These are phyloP conservation scores for Tephrocybe rancida DNA, from an alignment of 768 basidiomycete species.

Conservation along the genomic window DNA sequence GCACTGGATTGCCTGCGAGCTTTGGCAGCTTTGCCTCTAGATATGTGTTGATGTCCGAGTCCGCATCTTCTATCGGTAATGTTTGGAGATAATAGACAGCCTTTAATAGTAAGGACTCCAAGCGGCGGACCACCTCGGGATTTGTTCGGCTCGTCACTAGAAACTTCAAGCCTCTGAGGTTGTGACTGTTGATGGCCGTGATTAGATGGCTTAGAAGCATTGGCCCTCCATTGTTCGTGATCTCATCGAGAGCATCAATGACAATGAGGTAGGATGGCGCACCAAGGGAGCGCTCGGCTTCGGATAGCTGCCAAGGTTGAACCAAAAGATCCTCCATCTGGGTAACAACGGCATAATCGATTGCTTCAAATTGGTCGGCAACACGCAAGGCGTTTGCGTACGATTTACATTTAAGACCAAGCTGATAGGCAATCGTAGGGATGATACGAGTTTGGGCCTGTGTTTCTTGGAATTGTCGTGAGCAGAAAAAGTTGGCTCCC, in stretches of 20 bases:
- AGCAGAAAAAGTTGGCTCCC: constrained; percentile 30
- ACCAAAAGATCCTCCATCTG: not conserved
- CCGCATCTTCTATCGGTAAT: not conserved
- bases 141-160: not conserved
- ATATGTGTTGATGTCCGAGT: not conserved
- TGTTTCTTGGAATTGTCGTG: constrained; percentile 20
- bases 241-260: constrained; percentile 14
- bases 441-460: constrained; percentile 15
- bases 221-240: not conserved
- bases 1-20: not conserved
- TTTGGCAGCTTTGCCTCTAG: not conserved
- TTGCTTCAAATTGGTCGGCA: not conserved
- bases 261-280: constrained; percentile 2
- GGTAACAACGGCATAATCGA: not conserved
- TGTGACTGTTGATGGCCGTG: not conserved
- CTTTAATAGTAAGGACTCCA: not conserved
- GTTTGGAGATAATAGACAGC: not conserved
- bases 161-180: not conserved
- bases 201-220: constrained; percentile 1
- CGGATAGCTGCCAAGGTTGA: not conserved
- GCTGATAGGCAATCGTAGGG: constrained; percentile 16
- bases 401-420: not conserved
- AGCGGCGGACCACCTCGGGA: not conserved
- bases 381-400: not conserved
- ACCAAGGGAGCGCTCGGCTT: not conserved